Conservation (phyloP, 345 rosid genomes). For the Salix udensis region DNA sequence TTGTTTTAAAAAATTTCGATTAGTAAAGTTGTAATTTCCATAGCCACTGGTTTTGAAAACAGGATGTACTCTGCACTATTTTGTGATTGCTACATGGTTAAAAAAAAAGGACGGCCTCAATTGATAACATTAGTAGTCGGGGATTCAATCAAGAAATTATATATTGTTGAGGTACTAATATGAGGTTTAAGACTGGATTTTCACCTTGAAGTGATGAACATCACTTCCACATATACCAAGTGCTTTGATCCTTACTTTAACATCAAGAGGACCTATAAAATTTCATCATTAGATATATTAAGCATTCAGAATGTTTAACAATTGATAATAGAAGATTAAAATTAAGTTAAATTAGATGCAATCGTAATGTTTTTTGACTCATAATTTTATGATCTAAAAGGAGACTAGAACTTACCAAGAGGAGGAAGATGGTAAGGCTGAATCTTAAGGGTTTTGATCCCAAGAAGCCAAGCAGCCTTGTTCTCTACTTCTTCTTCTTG, state of each 20-base stretch:
- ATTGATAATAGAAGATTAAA: not conserved
- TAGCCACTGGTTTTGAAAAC: too few relatives aligned
- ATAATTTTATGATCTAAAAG: not conserved
- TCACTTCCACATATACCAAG: conserved; percentile 69
- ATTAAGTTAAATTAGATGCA: not conserved
- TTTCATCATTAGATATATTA: not conserved
- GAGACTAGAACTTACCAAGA: conserved; percentile 28
- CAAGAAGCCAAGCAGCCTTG: conserved; percentile 66
- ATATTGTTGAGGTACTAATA: too few relatives aligned
- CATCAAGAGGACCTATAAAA: conserved; percentile 47
- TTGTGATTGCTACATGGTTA: too few relatives aligned
- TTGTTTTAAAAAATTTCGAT: too few relatives aligned
- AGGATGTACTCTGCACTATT: too few relatives aligned
- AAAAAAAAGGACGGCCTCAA: too few relatives aligned
- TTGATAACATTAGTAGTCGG: not conserved
- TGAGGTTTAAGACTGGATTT: not conserved
- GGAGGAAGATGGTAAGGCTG: conserved; percentile 57
- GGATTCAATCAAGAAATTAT: not conserved
- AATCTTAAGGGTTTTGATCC: conserved; percentile 48
- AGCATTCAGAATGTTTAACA: not conserved
- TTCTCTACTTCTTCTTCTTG: conserved; percentile 35
- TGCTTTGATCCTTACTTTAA: conserved; percentile 50
- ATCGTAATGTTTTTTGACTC: too few relatives aligned
- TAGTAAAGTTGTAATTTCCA: too few relatives aligned
- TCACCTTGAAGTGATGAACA: conserved; percentile 63